phyloP scores from a whole-genome alignment of 2,329 filamentous ascomycete species.

The Chrysoporthe austroafricana region DNA sequence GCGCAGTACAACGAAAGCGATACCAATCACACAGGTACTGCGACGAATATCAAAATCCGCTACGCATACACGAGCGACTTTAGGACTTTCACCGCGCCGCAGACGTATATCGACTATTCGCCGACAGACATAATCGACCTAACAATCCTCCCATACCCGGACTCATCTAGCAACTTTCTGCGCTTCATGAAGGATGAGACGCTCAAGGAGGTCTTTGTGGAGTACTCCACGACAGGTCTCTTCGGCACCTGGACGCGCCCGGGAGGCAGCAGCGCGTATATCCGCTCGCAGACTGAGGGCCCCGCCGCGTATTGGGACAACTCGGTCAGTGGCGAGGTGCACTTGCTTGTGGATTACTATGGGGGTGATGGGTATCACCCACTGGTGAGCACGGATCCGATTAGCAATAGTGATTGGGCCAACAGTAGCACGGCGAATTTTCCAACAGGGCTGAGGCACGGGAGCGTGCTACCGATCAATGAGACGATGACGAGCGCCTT shows the following conservation, averaged over 20 bases:
- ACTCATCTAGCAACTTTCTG: constrained; percentile 43
- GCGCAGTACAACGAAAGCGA: constrained; percentile 51
- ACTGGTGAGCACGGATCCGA: constrained; percentile 49
- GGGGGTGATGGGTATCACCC: constrained; percentile 53
- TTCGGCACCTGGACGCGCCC: constrained; percentile 57
- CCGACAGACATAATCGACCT: constrained; percentile 58
- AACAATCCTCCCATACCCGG: constrained; percentile 55
- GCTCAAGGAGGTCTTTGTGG: constrained; percentile 54
- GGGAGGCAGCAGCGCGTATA: constrained; percentile 47
- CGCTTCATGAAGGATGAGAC: constrained; percentile 61
- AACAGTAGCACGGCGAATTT: constrained; percentile 47
- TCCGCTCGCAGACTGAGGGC: constrained; percentile 48
- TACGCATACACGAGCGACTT: constrained; percentile 62
- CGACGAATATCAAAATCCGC: constrained; percentile 51
- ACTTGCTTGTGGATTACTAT: constrained; percentile 56
- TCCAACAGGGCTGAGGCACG: constrained; percentile 54
- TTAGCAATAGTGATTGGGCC: constrained; percentile 49
- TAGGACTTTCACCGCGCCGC: constrained; percentile 52
- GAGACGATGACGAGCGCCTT: constrained; percentile 47
- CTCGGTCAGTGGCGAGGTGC: constrained; percentile 41
- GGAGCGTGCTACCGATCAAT: constrained; percentile 53
- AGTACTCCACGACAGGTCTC: constrained; percentile 51
- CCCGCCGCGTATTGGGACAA: constrained; percentile 52
- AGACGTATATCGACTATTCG: constrained; percentile 53
- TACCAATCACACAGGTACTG: constrained; percentile 50